Conservation (phyloP, 2,329 filamentous ascomycete species). For the Xylariaceae sp. region DNA sequence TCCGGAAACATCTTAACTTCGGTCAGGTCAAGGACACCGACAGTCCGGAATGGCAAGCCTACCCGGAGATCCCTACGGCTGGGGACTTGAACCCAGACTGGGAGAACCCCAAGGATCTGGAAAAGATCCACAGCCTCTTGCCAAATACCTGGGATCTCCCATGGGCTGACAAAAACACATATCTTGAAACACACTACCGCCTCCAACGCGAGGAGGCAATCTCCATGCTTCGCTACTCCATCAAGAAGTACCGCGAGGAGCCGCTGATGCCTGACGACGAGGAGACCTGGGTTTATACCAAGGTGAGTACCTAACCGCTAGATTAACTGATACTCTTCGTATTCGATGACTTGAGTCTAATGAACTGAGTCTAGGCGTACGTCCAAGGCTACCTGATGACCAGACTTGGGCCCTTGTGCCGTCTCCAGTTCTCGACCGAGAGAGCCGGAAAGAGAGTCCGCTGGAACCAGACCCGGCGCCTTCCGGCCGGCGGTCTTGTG, state of each 20-base stretch:
- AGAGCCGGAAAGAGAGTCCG: constrained; percentile 60
- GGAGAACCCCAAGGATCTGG: constrained; percentile 16
- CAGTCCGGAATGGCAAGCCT: constrained; percentile 13
- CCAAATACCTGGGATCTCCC: constrained; percentile 50
- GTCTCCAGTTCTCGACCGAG: constrained; percentile 64
- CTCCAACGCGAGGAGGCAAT: constrained; percentile 71
- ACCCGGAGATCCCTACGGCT: constrained; percentile 50
- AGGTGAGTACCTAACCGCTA: constrained; percentile 42
- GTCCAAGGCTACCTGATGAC: constrained; percentile 61
- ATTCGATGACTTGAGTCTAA: neutral
- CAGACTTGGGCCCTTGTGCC: constrained; percentile 56
- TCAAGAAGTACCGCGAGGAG: constrained; percentile 48
- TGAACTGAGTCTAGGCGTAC: constrained; percentile 47
- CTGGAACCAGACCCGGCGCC: constrained; percentile 52
- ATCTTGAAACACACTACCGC: constrained; percentile 68
- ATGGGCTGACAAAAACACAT: constrained; percentile 57
- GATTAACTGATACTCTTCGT: constrained; percentile 6
- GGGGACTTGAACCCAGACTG: constrained; percentile 44
- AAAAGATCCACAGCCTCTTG: constrained; percentile 34
- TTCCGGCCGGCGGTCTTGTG: constrained; percentile 49
- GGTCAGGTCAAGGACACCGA: neutral
- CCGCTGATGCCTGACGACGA: constrained; percentile 54
- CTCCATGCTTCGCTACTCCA: constrained; percentile 61
- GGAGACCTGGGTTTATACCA: constrained; percentile 61
- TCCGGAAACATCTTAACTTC: constrained; percentile 5